A percentile compares a stretch with the other conserved stretches of the same genome.
phyloP scores from a whole-genome alignment of 352 stramenopile species.

The Globisporangium polare region DNA sequence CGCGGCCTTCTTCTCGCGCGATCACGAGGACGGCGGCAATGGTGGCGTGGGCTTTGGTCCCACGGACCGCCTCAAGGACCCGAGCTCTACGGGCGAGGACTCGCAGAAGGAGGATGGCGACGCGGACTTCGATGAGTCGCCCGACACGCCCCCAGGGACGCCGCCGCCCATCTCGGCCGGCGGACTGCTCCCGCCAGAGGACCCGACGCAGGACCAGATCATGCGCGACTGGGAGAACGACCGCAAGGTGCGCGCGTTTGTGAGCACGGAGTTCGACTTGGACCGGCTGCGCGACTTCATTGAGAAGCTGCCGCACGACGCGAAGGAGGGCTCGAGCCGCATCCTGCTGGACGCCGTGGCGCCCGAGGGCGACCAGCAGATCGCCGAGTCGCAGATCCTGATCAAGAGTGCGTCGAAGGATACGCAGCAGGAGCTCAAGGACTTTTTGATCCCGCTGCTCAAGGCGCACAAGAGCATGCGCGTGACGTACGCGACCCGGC shows the following conservation, averaged over 20 bases:
- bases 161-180: conserved; percentile 65
- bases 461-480: conserved; percentile 67
- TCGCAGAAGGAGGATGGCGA: conserved; percentile 15
- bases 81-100: conserved; percentile 22
- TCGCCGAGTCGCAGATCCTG: conserved; percentile 70
- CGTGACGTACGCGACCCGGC: conserved; percentile 62
- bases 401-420: conserved; percentile 49
- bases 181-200: conserved; percentile 38
- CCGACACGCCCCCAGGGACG: conserved; percentile 69
- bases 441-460: conserved; percentile 65
- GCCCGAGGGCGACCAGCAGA: conserved; percentile 31
- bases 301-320: conserved; percentile 62
- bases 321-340: conserved; percentile 56
- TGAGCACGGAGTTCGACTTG: conserved; percentile 41
- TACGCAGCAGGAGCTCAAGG: conserved; percentile 47
- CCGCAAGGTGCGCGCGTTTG: conserved; percentile 43
- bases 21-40: conserved; percentile 21
- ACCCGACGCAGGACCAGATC: conserved; percentile 55
- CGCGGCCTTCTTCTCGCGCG: conserved; percentile 34
- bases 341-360: conserved; percentile 55
- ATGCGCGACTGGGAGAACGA: conserved; percentile 68
- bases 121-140: conserved; percentile 38
- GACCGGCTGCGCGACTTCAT: conserved; percentile 44
- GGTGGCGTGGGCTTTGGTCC: conserved; percentile 42
- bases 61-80: conserved; percentile 30